Evolutionary conservation across 495 filamentous ascomycete genomes (phyloP), one percentile per base, ranked within the genome.

Genomic region (Copromyces sp.): DNA sequence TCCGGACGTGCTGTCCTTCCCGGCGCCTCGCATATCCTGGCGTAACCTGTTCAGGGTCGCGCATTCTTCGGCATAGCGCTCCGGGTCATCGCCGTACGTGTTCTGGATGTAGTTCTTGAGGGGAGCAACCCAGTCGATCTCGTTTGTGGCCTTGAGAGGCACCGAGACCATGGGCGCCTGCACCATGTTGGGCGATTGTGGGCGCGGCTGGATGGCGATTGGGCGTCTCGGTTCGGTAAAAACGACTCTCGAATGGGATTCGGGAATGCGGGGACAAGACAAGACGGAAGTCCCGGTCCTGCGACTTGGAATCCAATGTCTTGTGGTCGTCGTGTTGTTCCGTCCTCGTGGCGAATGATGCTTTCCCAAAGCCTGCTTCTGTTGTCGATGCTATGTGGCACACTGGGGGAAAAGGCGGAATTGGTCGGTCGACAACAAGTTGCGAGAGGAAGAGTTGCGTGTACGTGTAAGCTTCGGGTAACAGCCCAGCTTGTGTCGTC

Each of bases 11-110:
- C 94, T 98, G 82, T 99, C 95, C 84, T 94, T 97, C 16, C 96
- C 95, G 32, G 95, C 95, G 38, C 96, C 95, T 80, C 95, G 89
- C 96, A 98, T 98, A 80, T 99, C 95, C 87, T 99, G 95, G 76
- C 95, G 90, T 80, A 99, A 85, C n/a, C 95, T 90, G 84, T 97
- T 97, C 83, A 99, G 91, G 17, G 94, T 97, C 17, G 90, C 90
- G 83, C 95, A 99, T 88, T 98, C 96, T 81, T 97, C 92, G 45
- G 87, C 86, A 83, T 99, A 99, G 75, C 93, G 88, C 77, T 98
- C 95, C 59, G 95, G 95, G 82, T 99, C 95, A 80, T 98, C 93
- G 77, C 94, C 94, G 83, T 99, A 98, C 12, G 91, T 95, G 79
- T 93, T 87, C 75, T 93, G 89, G 73, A 99, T 98, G 84, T 98